Evolutionary conservation across 1,284 basidiomycete species (phyloP), one percentile per base, ranked within the genome.

Genomic region (Microbotryum lychnidis-dioicae): DNA sequence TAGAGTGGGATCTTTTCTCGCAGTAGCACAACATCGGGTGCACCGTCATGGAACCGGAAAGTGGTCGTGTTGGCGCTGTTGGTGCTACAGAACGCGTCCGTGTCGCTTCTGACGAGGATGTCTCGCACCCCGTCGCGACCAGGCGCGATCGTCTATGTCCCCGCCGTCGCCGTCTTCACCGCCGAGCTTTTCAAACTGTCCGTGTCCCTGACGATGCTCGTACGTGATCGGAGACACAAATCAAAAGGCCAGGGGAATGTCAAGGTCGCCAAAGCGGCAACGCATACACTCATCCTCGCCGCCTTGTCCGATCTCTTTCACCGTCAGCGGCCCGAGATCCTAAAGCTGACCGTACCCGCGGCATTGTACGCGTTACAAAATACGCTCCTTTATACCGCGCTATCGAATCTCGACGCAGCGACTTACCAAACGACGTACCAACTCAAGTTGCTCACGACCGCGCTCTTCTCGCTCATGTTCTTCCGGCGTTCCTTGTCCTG

Each of bases 371-470:
- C 66, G 4, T 48, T 65, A 2, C 71, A 72, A 52, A 71, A 71
- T 47, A 68, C 66, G 1, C 66, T 72, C 5, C 64, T 71, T 4
- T 72, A 72, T 60, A 56, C 61, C 16, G 71, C 71, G 0, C 42
- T 72, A 9, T 62, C 65, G 9, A 70, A 71, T n/a, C 54, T 56
- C 23, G 57, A 64, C 25, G 66, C 69, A 3, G 58, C 65, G 8
- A 60, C 66, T 2, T 72, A 71, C 49, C 69, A 70, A 45, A 66
- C 70, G 42, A 72, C 68, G 2, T 72, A 71, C 51, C 71, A 72
- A 58, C 66, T 72, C 58, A 72, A 72, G 37, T 66, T 72, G 45
- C 66, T 72, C 49, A 71, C 71, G 6, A 66, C 71, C 7, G 70
- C 71, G n/a, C 25, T 71, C 46, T 72, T 70, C 54, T 69, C 68